Percentiles rank a stretch among this genome's conserved stretches.
Conservation (phyloP, 1,284 basidiomycete genomes). For the Sanghuangporus weigelae region DNA sequence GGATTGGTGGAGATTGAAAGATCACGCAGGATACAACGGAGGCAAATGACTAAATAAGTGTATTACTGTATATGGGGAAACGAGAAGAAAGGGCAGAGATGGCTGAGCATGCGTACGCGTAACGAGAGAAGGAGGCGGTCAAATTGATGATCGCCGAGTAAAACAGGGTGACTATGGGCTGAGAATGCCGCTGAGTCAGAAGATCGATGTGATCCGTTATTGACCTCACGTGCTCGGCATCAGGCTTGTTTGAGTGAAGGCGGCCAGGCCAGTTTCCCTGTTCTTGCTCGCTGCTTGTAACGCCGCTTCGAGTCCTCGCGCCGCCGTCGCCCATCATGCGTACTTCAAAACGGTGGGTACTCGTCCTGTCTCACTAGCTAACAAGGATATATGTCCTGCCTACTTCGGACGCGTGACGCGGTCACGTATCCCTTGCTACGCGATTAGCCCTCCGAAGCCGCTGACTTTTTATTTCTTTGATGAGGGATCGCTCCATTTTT, state of each 20-base stretch:
- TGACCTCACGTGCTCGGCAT: too few relatives aligned
- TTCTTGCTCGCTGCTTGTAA: too few relatives aligned
- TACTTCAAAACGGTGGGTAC: neutral
- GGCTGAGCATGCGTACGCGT: neutral
- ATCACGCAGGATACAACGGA: neutral
- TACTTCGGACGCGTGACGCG: neutral
- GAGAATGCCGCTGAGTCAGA: neutral
- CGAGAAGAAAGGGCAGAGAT: neutral
- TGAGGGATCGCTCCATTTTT: neutral
- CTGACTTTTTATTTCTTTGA: conserved; percentile 5
- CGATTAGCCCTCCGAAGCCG: conserved; percentile 11
- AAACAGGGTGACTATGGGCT: neutral
- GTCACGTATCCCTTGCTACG: neutral
- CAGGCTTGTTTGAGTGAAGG: too few relatives aligned
- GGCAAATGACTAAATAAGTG: neutral
- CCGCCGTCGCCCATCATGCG: neutral
- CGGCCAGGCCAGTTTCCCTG: too few relatives aligned
- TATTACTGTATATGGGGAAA: neutral
- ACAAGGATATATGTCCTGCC: neutral
- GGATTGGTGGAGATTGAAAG: neutral
- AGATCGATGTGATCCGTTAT: neutral
- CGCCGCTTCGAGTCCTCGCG: too few relatives aligned
- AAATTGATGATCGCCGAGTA: neutral
- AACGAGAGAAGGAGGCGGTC: neutral
- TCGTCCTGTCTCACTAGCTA: neutral